These are phyloP conservation scores for Rubia peregrina DNA, from an alignment of 305 asterid species.

Conservation along the genomic window DNA sequence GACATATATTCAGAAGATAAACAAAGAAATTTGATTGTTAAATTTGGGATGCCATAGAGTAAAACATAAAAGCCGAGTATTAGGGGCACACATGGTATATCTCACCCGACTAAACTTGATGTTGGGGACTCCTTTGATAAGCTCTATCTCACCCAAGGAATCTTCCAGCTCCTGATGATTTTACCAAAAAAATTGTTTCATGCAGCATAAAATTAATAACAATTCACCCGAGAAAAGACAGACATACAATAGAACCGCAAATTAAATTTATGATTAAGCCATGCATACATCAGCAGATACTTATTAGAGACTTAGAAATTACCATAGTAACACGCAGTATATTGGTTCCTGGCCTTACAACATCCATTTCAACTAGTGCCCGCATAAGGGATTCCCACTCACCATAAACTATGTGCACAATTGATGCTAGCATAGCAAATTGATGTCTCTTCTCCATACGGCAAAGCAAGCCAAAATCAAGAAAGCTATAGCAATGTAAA, in stretches of 20 bases:
- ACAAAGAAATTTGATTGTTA: neutral
- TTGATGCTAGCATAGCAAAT: conserved; percentile 85
- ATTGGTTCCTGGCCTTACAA: conserved; percentile 77
- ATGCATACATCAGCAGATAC: neutral
- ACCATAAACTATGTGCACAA: conserved; percentile 84
- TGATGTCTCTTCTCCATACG: conserved; percentile 96
- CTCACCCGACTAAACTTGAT: conserved; percentile 91
- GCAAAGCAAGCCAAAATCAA: conserved; percentile 95
- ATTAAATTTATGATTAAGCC: neutral
- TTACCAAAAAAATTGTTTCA: neutral
- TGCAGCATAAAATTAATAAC: neutral
- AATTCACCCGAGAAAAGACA: neutral
- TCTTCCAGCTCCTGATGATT: conserved; percentile 65
- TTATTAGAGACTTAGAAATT: conserved; percentile 23
- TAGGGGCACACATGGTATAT: neutral
- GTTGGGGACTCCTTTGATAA: conserved; percentile 63
- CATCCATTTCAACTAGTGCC: conserved; percentile 83
- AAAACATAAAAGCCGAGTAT: neutral
- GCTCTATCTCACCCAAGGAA: conserved; percentile 63
- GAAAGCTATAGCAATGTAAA: conserved; percentile 48
- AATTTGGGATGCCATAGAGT: neutral
- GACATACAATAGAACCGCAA: neutral
- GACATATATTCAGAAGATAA: neutral
- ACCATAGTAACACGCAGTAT: conserved; percentile 75
- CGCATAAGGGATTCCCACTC: conserved; percentile 88